Base-by-base conservation (phyloP, 129 eudicot species). In the Oenanthe sinensis region DNA sequence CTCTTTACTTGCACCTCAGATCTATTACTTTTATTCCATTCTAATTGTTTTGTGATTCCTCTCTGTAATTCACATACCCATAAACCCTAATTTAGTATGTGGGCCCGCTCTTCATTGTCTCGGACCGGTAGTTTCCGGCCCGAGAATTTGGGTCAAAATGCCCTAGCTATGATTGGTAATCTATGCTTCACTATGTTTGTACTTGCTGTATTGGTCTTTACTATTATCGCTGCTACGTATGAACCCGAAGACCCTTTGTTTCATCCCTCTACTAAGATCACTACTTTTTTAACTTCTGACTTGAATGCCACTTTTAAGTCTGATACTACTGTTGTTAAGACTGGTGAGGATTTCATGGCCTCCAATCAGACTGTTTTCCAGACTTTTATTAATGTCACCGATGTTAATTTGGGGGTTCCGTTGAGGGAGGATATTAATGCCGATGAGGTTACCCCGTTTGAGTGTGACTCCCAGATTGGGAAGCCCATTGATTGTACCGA, bases 221-320 rank as follows among this genome's bases (percentile, higher is more conserved):
- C 98, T 1, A 82, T 94, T 9, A 91, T 94, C 2, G 96, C 98
- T 8, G 97, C 92, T 6, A 94, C 93, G 52, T 94, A 94, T 30
- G 87, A 94, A 68, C 98, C 97, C 30, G 97, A 94, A 75, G 98
- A 89, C 81, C 96, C 97, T 0, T 78, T 89, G 74, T 89, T 91
- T 63, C 92, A 87, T 79, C 98, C 98, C 55, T 89, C 97, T 6
- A 76, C 85, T 49, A 91, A 89, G 83, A 89, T 93, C 63, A 85
- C 98, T 26, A 86, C 39, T 15, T 93, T 93, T 76, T 84, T 93
- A 42, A 85, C 98, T 26, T 93, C 97, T 16, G 78, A 81, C 30
- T 89, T 97, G 5, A 91, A 85, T 81, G 97, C 97, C 82, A 93
- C 98, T 5, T 89, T 93, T 70, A 86, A 82, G 70, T 84, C 91